Evolutionary conservation across 2,329 filamentous ascomycete genomes (phyloP).

Genomic region (Bisporella sp.): DNA sequence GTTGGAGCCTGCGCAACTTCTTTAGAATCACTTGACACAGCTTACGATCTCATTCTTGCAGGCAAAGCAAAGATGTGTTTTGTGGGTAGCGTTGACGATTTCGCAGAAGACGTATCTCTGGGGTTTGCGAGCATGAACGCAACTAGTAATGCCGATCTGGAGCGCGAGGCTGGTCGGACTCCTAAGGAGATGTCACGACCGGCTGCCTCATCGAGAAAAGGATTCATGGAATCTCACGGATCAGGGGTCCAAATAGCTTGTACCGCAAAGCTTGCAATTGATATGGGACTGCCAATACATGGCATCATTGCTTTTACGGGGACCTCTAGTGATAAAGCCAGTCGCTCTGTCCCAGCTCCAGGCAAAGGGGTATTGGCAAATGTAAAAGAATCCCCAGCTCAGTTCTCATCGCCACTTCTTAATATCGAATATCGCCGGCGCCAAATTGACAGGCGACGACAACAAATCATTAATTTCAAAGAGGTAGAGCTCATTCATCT

Average conservation of each 20-base stretch:
- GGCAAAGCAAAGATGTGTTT: slow-evolving; percentile 94
- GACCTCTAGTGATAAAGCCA: slow-evolving; percentile 96
- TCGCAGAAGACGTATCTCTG: slow-evolving; percentile 94
- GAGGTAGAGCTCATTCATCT: not conserved
- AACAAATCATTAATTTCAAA: slow-evolving; percentile 31
- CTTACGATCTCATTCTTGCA: slow-evolving; percentile 93
- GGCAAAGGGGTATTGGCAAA: slow-evolving; percentile 92
- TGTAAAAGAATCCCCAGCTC: slow-evolving; percentile 77
- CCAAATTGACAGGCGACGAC: slow-evolving; percentile 82
- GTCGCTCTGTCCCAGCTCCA: slow-evolving; percentile 87
- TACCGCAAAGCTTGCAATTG: slow-evolving; percentile 85
- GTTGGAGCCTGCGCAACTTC: slow-evolving; percentile 94
- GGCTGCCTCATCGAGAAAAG: slow-evolving; percentile 86
- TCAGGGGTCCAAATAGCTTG: slow-evolving; percentile 95
- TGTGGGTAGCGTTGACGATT: slow-evolving; percentile 95
- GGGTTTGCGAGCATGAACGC: slow-evolving; percentile 99
- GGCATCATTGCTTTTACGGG: slow-evolving; percentile 85
- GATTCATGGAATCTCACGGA: slow-evolving; percentile 97
- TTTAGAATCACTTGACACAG: slow-evolving; percentile 92
- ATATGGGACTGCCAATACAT: slow-evolving; percentile 97
- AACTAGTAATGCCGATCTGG: slow-evolving; percentile 93
- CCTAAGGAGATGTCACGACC: slow-evolving; percentile 95
- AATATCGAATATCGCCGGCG: slow-evolving; percentile 89
- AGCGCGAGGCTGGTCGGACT: slow-evolving; percentile 86
- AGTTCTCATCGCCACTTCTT: slow-evolving; percentile 85